Evolutionary conservation across 2,329 filamentous ascomycete genomes (phyloP).

Genomic region (Neocucurbitaria cava): DNA sequence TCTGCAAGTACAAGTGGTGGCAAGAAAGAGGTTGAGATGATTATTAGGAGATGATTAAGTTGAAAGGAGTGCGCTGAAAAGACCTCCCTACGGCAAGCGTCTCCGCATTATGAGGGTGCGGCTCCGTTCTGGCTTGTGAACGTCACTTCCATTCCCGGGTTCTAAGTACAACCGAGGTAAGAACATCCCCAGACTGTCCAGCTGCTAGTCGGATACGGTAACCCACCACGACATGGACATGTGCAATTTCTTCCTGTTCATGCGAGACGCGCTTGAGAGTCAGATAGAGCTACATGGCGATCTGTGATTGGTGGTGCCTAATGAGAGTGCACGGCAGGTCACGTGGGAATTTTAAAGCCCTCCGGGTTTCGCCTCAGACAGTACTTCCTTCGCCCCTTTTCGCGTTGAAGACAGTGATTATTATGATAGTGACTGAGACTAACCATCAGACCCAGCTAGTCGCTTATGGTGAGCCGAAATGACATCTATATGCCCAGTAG

Average conservation of each 20-base stretch:
- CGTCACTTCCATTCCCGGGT: slow-evolving; percentile 38
- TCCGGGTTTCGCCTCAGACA: background rate
- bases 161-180: slow-evolving; percentile 38
- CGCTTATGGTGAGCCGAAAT: background rate
- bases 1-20: slow-evolving; percentile 1
- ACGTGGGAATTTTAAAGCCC: background rate
- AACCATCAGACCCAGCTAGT: background rate
- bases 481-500: background rate
- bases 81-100: slow-evolving; percentile 8
- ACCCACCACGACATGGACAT: slow-evolving; percentile 2
- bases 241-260: slow-evolving; percentile 8
- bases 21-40: background rate
- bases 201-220: slow-evolving; percentile 4
- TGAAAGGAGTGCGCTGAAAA: slow-evolving; percentile 18
- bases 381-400: background rate
- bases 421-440: background rate
- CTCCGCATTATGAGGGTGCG: slow-evolving; percentile 37
- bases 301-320: background rate
- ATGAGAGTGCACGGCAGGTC: background rate
- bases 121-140: slow-evolving; percentile 42
- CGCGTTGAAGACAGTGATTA: background rate
- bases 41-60: background rate
- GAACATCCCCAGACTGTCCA: slow-evolving; percentile 24
- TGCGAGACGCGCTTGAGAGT: background rate
- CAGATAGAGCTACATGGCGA: background rate